Conservation (phyloP, 2,329 filamentous ascomycete species). For the Pseudogymnoascus sp. region DNA sequence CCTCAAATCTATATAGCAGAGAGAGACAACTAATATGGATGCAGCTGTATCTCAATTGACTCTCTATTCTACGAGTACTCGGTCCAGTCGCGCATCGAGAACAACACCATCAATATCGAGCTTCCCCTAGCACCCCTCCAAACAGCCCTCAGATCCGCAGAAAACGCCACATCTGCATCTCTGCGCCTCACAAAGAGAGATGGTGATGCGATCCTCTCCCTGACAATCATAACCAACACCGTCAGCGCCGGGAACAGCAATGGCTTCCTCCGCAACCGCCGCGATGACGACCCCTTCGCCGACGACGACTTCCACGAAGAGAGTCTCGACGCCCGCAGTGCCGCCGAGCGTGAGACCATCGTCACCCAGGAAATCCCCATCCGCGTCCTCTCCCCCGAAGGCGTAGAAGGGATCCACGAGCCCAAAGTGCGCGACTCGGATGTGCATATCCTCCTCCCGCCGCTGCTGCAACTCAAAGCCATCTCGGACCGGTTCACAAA, state of each 20-base stretch:
- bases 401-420: conserved; percentile 90
- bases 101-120: conserved; percentile 94
- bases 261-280: conserved; percentile 23
- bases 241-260: conserved; percentile 40
- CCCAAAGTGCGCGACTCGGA: conserved; percentile 86
- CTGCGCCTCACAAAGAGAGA: conserved; percentile 92
- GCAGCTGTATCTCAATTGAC: conserved; percentile 59
- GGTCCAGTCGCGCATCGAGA: conserved; percentile 73
- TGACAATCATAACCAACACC: conserved; percentile 80
- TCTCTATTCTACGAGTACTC: conserved; percentile 82
- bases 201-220: conserved; percentile 74
- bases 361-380: conserved; percentile 97
- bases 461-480: conserved; percentile 80
- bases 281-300: conserved; percentile 37
- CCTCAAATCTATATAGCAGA: conserved; percentile 16
- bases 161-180: conserved; percentile 72
- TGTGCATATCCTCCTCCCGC: conserved; percentile 85
- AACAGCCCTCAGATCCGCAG: conserved; percentile 83
- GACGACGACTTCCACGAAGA: conserved; percentile 43
- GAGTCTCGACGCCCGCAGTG: conserved; percentile 48
- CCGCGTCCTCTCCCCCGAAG: conserved; percentile 74
- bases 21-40: not conserved
- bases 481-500: conserved; percentile 95
- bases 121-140: conserved; percentile 82
- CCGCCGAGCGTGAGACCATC: conserved; percentile 76